A percentile compares a stretch with the other conserved stretches of the same genome.
Conservation (phyloP, 148 eudicot genomes). For the Cornus suecica region DNA sequence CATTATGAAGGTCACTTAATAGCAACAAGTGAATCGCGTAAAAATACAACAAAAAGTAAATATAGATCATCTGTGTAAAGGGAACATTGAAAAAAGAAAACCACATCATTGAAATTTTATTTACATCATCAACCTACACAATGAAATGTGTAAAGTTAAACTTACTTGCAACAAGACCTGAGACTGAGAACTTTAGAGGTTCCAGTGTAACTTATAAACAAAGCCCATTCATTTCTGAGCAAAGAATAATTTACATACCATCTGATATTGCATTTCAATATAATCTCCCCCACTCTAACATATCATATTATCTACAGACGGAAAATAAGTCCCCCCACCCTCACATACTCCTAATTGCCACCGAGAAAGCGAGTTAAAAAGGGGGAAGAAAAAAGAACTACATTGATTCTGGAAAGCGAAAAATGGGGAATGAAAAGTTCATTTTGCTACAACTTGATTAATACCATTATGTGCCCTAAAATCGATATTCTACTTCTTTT, state of each 20-base stretch:
- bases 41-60: too few relatives aligned
- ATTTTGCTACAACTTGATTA: too few relatives aligned
- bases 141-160: not conserved
- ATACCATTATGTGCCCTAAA: too few relatives aligned
- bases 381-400: not conserved
- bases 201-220: constrained; percentile 1
- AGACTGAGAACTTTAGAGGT: not conserved
- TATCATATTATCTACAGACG: not conserved
- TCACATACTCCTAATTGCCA: too few relatives aligned
- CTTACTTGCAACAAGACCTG: not conserved
- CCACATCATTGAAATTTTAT: too few relatives aligned
- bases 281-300: not conserved
- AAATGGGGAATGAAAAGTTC: not conserved
- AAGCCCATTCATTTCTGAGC: constrained; percentile 16
- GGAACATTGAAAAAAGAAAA: too few relatives aligned
- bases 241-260: constrained; percentile 21
- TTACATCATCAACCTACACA: not conserved
- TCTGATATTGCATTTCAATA: not conserved
- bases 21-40: too few relatives aligned
- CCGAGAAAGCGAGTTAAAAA: not conserved
- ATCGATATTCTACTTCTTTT: not conserved
- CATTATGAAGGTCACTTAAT: too few relatives aligned
- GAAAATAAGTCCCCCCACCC: too few relatives aligned
- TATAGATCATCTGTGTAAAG: too few relatives aligned
- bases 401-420: not conserved